Base-by-base conservation (phyloP, 2,329 filamentous ascomycete species). In the Clonostachys rosea region DNA sequence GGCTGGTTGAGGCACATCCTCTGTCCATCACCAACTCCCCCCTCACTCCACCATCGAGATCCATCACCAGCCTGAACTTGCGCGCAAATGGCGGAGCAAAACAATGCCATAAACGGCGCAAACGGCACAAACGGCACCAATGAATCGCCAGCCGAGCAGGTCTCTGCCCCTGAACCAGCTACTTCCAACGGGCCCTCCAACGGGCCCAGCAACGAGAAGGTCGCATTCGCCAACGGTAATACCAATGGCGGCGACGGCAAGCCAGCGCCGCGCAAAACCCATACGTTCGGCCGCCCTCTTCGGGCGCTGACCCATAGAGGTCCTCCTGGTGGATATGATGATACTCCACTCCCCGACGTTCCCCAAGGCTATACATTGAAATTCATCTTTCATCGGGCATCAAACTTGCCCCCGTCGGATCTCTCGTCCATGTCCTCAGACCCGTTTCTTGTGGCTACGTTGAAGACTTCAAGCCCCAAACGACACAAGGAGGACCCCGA, bases 401-500 rank as follows among this genome's bases (percentile, higher is more conserved):
- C 74, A 51, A 91, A 95, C 61, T 79, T 97, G 4, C 90, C 92
- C 2, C 80, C 89, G 42, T 88, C 87, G 47, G 92, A 97, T 66
- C 72, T 95, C 56, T 79, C 81, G 58, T 83, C 83, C 11, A 76
- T 86, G 34, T 87, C 89, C 4, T 89, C 90, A 4, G 92, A 97
- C 62, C 91, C 92, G 1, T 97, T 84, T 61, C 72, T 96, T 37
- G 69, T 81, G 13, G 89, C 89, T 34, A 87, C 89, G n/a, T 71
- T 96, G 49, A 83, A 76, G 34, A 84, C 87, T 2, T 71, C 76
- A 16, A 69, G 90, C n/a, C 83, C 83, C 0, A 84, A 80, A 55
- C 75, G 90, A 35, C 90, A 96, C 68, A 92, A 92, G 64, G 89
- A 95, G 60, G 91, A 96, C 59, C 87, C 91, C 0, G 76, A 82